Evolutionary conservation across 768 basidiomycete genomes (phyloP), one percentile per base, ranked within the genome.

Genomic region (Plicaturopsis crispa): DNA sequence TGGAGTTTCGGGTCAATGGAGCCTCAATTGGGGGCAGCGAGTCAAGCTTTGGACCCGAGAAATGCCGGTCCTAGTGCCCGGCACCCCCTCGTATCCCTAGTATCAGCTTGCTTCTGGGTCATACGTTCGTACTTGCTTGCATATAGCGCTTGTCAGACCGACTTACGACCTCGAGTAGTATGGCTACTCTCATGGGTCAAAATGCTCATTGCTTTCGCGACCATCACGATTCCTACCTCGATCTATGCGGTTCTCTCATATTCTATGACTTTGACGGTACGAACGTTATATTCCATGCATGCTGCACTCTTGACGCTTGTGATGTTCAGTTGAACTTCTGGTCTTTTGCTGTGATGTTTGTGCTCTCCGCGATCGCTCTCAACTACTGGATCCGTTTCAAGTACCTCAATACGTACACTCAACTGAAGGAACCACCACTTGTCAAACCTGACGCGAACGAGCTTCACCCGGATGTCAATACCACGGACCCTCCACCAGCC

Each of bases 391-490:
- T 94, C 42, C 80, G 90, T 39, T 84, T 79, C 56, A 80, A 76
- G 39, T 86, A 80, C 57, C 73, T 84, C 49, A 84, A 84, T 53
- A 75, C 73, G 47, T 88, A 83, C 50, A 77, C 75, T 6, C 74
- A 80, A 48, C 62, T 90, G 38, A 84, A 81, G 52, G 88, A 91
- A 55, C 80, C 80, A 4, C 89, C 88, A 0, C 65, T 92, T 26
- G 71, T 76, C 45, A 90, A 91, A 50, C 76, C 84, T 0, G 86
- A 89, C 52, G 83, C 81, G 11, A 84, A 84, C 47, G 85, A 88
- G 49, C 72, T 90, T 31, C 92, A 94, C 62, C 92, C 92, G 2
- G 91, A 96, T 55, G 84, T 94, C 16, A 91, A 91, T 43, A 75
- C 82, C 12, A 59, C 69, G 51, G 80, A 84, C 38, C 67, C 79